phyloP scores from a whole-genome alignment of 2,329 filamentous ascomycete species.

The Microsporum audouinii region DNA sequence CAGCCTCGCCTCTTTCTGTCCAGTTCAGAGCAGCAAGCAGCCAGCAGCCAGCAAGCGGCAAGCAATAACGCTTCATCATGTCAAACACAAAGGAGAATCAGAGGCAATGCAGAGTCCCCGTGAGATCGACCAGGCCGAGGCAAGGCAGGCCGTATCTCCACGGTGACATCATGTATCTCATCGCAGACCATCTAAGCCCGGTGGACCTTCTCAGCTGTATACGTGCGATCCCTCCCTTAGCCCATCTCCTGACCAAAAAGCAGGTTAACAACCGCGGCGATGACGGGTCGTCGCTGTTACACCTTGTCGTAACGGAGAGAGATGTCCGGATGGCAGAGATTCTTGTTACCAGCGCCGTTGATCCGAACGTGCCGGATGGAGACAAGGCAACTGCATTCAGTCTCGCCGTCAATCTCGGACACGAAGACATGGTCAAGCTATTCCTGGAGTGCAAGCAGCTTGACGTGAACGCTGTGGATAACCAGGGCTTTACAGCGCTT shows the following conservation, averaged over 20 bases:
- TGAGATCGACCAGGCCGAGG: not conserved
- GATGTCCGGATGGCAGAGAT: not conserved
- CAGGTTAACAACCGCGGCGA: not conserved
- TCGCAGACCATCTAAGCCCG: not conserved
- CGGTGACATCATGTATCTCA: not conserved
- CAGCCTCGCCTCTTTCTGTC: not conserved
- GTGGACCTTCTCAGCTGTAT: not conserved
- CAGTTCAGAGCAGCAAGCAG: not conserved
- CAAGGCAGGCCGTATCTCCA: not conserved
- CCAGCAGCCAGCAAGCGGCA: not conserved
- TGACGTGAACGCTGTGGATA: conserved; percentile 1
- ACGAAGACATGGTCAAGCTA: not conserved
- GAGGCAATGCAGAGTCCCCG: not conserved
- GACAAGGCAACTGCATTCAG: not conserved
- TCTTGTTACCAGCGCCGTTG: not conserved
- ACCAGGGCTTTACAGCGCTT: not conserved
- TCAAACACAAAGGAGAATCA: not conserved
- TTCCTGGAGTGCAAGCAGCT: not conserved
- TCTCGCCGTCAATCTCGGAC: not conserved
- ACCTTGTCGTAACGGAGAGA: not conserved
- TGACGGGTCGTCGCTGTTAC: not conserved
- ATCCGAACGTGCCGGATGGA: not conserved
- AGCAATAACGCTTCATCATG: not conserved
- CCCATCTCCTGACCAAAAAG: not conserved
- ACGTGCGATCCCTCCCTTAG: not conserved